Evolutionary conservation across 768 basidiomycete species (phyloP).

Genomic region (Kwoniella shandongensis): DNA sequence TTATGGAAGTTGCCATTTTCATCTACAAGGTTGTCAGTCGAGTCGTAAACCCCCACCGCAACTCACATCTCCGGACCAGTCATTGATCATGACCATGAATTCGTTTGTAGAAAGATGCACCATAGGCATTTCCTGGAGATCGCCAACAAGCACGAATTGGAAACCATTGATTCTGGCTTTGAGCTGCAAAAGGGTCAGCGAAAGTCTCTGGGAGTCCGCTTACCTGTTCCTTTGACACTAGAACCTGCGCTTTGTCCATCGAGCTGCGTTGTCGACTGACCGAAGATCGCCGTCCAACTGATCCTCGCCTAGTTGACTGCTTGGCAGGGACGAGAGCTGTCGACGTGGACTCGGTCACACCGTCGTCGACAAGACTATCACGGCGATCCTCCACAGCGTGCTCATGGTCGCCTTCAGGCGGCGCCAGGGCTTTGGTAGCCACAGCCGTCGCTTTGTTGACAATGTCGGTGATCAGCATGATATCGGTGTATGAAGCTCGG

Average conservation of each 20-base stretch:
- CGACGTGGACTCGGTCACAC: conserved; percentile 25
- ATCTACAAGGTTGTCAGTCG: conserved; percentile 59
- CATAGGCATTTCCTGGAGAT: conserved; percentile 91
- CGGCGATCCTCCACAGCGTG: conserved; percentile 2
- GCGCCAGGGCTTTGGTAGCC: conserved; percentile 55
- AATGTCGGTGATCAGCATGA: conserved; percentile 68
- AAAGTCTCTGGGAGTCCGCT: conserved; percentile 23
- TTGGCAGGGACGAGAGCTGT: conserved; percentile 41
- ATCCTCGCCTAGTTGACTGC: conserved; percentile 11
- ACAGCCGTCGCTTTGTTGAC: conserved; percentile 81
- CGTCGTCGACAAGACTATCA: conserved; percentile 24
- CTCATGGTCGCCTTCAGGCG: conserved; percentile 15
- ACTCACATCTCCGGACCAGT: conserved; percentile 89
- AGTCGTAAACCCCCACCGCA: background rate
- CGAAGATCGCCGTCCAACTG: conserved; percentile 23
- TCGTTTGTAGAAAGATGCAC: conserved; percentile 83
- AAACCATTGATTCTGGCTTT: conserved; percentile 87
- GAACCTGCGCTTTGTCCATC: conserved; percentile 55
- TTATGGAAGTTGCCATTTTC: conserved; percentile 76
- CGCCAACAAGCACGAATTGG: conserved; percentile 88
- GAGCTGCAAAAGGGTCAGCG: conserved; percentile 59
- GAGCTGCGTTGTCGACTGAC: conserved; percentile 32
- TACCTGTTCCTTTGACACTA: conserved; percentile 83
- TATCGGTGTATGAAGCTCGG: conserved; percentile 92
- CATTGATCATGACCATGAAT: conserved; percentile 76